Base-by-base conservation (phyloP, 768 basidiomycete species). In the Leccinum barrowsii region DNA sequence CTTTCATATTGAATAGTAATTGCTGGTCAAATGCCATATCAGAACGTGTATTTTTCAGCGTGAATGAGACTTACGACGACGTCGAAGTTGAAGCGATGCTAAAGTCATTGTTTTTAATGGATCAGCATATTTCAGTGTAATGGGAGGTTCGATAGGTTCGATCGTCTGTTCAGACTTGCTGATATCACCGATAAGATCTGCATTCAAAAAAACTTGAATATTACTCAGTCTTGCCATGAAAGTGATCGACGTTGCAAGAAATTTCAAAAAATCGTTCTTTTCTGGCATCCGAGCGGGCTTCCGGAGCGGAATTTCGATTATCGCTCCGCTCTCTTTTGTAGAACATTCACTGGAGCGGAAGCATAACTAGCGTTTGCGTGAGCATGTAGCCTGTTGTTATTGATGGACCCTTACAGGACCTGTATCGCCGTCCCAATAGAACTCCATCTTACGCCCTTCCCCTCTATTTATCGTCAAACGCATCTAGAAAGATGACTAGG, bases 241-340 rank as follows among this genome's bases (percentile, higher is more conserved):
- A 0, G 93, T 93, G 56, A 98, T 85, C 0, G 90, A 91, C 5
- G 93, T 93, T 22, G 87, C 81, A 17, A 98, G 79, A 72, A 98
- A 97, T 13, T 90, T 84, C 21, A 89, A 84, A 60, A 98, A 86
- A 63, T 97, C 93, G 56, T 92, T 87, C 6, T 85, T 79, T 30
- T 82, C 77, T 0, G 92, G 92, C 55, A 95, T 85, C 0, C 90
- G 82, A 3, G 78, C 75, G 2, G 87, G 83, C 64, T 94, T 89
- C 47, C 94, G 81, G 1, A 96, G 80, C 6, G 79, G 77, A 88
- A 98, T 92, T 56, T 89, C 81, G 71, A 98, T 94, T 21, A 21
- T 21, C 21, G 21, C 21, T 21, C 21, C 21, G 21, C 21, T 21
- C 21, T 21, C 21, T 21, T 21, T 21, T 21, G 21, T 21, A 21